Conservation (phyloP, 1,284 basidiomycete species). For the Tilletia walkeri region DNA sequence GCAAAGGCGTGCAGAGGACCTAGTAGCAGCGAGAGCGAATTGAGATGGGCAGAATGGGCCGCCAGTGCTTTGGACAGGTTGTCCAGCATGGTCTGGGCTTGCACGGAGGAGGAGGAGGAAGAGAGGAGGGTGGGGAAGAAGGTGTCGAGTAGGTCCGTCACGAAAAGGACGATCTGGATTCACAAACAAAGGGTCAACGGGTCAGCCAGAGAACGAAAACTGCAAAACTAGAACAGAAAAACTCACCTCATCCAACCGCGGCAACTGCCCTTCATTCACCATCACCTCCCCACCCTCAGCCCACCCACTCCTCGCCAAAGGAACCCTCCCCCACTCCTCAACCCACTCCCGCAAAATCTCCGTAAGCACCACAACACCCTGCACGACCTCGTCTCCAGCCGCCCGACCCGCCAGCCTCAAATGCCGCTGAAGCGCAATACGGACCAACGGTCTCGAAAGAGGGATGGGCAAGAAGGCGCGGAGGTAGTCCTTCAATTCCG, state of each 20-base stretch:
- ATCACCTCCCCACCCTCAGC: neutral
- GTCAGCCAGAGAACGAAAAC: too few relatives aligned
- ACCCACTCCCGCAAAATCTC: constrained; percentile 4
- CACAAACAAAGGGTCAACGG: too few relatives aligned
- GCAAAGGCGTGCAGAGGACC: constrained; percentile 4
- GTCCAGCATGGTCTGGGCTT: neutral
- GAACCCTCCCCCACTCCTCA: neutral
- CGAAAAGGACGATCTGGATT: neutral
- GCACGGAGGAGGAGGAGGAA: neutral
- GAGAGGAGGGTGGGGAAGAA: constrained; percentile 12
- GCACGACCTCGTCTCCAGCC: neutral
- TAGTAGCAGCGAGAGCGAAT: neutral
- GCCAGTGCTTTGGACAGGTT: neutral
- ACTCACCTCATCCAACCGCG: constrained; percentile 11
- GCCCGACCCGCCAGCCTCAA: neutral
- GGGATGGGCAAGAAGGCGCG: neutral
- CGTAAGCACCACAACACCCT: neutral
- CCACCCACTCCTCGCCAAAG: neutral
- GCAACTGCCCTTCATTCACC: neutral
- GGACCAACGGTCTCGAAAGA: neutral
- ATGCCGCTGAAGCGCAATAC: constrained; percentile 3
- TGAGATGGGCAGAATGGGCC: neutral
- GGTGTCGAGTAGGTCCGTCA: constrained; percentile 15
- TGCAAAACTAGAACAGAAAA: too few relatives aligned
- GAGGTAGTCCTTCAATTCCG: neutral